Evolutionary conservation across 345 rosid species (phyloP), one percentile per base, ranked within the genome.

Genomic region (Adansonia digitata): DNA sequence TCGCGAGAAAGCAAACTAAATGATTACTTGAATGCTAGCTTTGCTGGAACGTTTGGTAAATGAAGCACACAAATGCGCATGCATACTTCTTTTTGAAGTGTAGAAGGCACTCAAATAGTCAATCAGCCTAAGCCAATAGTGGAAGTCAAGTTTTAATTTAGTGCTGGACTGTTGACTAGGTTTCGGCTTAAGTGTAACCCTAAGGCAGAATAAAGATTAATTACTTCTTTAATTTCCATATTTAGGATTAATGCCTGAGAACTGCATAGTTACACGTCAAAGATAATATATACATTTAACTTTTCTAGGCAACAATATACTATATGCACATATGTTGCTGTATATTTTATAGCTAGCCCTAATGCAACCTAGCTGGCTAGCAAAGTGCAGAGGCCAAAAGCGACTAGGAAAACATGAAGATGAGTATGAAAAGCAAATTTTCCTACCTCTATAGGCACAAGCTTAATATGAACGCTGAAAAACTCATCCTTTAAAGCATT

Each of bases 11-110:
- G 59, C 29, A 24, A 40, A 77, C 57, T 53, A 73, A 53, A 74
- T 80, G 77, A 71, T 77, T 60, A 48, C 34, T 34, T 11, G 78
- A 73, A 26, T 26, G 9, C 91, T 26, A 26, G 43, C 91, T 85
- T 87, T 79, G 85, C 85, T 78, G 86, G 55, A 59, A 87, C 84
- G 91, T 75, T 56, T 81, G 74, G 83, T 76, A 78, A 80, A 9
- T 73, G 52, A 13, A 34, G 63, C 20, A 14, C 31, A 14, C 34
- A 22, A 56, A 20, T 20, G 67, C 43, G 67, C 35, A 9, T 48
- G 45, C 67, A 48, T n/a, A 45, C 2, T 43, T 39, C 70, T 75
- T 83, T 57, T 61, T 27, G 29, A 81, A 69, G 74, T 79, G 71
- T 83, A 81, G 76, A 81, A 77, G 83, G 78, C 85, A 85, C 84